Evolutionary conservation across 257 asterid species (phyloP), one percentile per base, ranked within the genome.

Genomic region (Solanum ahanhuiri): DNA sequence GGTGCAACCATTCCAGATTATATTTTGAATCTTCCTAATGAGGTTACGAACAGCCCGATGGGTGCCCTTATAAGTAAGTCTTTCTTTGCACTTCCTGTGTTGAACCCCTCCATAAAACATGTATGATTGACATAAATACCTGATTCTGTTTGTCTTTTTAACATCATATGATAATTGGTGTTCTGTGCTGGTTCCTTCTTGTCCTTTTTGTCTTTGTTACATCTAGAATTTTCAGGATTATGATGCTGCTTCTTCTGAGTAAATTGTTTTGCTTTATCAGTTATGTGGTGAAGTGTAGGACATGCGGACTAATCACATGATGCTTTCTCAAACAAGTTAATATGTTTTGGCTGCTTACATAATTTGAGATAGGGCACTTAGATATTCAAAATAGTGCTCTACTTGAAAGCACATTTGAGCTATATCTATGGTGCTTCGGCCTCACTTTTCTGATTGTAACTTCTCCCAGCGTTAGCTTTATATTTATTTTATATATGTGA

Each of bases 1-100:
- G n/a, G n/a, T n/a, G n/a, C n/a, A n/a, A n/a, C n/a, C n/a, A 79
- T 79, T 79, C 66, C 84, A 28, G 84, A 79, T 8, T 51, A 79
- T 79, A 79, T 79, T 79, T 45, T 79, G 41, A 45, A 79, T 79
- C 84, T 79, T 79, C 84, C 84, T 79, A 79, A 79, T 2, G 84
- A 79, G 41, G 66, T 97, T 83, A 85, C 92, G 90, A 91, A 89
- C 93, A 95, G 99, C 87, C 99, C 99, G 72, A 94, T 93, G 96
- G 99, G 98, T 20, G 93, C 98, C 87, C 90, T 95, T 45, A 79
- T 79, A 79, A 79, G 84, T 79, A 79, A 79, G 84, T 45, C 8
- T 30, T 17, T 41, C 63, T 76, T 45, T 79, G 41, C 25, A 79
- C 66, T 79, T 79, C 34, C 9, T 45, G 41, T 45, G 34, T 25